A percentile compares a stretch with the other conserved stretches of the same genome.
Conservation (phyloP, 805 yeast genomes). For the Pichia sporocuriosa region DNA sequence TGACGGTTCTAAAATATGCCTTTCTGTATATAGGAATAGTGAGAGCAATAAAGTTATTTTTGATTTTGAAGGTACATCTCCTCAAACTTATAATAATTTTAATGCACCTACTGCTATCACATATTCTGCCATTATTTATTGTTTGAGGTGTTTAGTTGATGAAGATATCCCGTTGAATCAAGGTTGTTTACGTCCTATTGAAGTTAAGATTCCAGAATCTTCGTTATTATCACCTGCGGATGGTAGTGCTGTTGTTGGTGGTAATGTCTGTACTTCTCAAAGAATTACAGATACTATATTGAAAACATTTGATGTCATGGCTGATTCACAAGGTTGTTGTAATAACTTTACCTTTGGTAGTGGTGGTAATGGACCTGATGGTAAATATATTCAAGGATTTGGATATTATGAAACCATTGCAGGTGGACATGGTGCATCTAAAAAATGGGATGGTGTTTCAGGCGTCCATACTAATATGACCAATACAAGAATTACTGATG, state of each 20-base stretch:
- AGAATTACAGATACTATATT: constrained; percentile 84
- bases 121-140: constrained; percentile 81
- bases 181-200: constrained; percentile 81
- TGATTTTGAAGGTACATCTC: constrained; percentile 82
- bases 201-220: constrained; percentile 55
- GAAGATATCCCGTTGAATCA: constrained; percentile 89
- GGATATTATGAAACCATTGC: constrained; percentile 94
- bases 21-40: constrained; percentile 42
- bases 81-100: constrained; percentile 82
- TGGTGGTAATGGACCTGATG: constrained; percentile 50
- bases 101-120: constrained; percentile 93
- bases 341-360: constrained; percentile 90
- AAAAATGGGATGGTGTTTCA: constrained; percentile 76
- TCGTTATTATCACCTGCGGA: constrained; percentile 67
- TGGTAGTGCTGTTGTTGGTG: constrained; percentile 92
- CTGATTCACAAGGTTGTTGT: constrained; percentile 95
- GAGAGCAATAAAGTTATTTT: constrained; percentile 54
- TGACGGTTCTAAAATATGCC: constrained; percentile 63
- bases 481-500: constrained; percentile 87
- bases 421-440: constrained; percentile 90
- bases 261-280: constrained; percentile 93
- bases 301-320: constrained; percentile 81
- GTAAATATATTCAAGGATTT: constrained; percentile 55
- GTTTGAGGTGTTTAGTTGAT: constrained; percentile 75
- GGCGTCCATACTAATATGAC: constrained; percentile 96